Evolutionary conservation across 2,329 filamentous ascomycete genomes (phyloP), one percentile per base, ranked within the genome.

Genomic region (Cercospora zeina): DNA sequence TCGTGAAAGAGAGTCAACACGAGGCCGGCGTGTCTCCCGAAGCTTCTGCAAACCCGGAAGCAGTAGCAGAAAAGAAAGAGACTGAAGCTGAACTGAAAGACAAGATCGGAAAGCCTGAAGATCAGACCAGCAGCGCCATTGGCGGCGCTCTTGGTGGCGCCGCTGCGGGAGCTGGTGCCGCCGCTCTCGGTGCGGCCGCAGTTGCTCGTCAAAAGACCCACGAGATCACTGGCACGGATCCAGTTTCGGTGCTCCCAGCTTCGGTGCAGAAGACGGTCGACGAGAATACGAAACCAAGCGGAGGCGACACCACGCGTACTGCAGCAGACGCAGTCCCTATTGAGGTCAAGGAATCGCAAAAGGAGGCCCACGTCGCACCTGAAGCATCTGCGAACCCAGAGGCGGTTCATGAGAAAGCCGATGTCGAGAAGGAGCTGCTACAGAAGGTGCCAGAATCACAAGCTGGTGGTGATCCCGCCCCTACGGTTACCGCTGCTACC

Each of bases 351-450:
- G 67, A 66, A 10, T 72, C 70, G 33, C 72, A 73, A 60, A 67
- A 71, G 58, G 66, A 71, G 56, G 72, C 71, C 1, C 66, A 69
- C 36, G 75, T 82, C 70, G 81, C 79, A 64, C 88, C 90, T 8
- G 91, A 95, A 77, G 90, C 90, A 34, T 85, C 89, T 36, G 83
- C 84, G 59, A 88, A 87, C 75, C 79, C 85, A 1, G 81, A 82
- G 59, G 89, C 87, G 16, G 89, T 95, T 6, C 78, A 83, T 65
- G 89, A 93, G 69, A 95, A 95, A 84, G 85, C 85, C 74, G 82
- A 80, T 9, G 82, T 92, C 4, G 91, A 96, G 79, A 76, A 84
- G 27, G 89, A 96, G 77, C 81, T 96, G 8, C 79, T 92, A 53
- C 82, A 85, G 67, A 84, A 89, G 74, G 82, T 77, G 34, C 68